Base-by-base conservation (phyloP, 2,329 filamentous ascomycete genomes). In the Ophiostoma novo-ulmi region DNA sequence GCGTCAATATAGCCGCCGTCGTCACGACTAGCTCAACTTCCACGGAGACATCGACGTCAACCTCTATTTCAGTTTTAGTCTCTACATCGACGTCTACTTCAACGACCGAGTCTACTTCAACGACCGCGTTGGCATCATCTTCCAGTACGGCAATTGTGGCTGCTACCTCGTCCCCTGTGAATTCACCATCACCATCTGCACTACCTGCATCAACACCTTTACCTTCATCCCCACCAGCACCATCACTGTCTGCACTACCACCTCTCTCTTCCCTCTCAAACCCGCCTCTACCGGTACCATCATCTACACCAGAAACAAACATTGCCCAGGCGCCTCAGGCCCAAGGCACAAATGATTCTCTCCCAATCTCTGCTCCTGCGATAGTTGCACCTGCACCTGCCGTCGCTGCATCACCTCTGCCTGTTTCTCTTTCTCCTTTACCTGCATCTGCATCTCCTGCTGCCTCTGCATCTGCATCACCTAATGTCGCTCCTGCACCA, bases 91-190 rank as follows among this genome's bases (percentile, higher is more conserved):
- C 71, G 20, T 71, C 72, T 5, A 22, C 52, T 6, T 55, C 68
- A 73, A 65, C 67, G 58, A 61, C 73, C 52, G 72, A 71, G 74
- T 69, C 74, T 70, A 72, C 72, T 71, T 72, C 69, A 52, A 73
- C 73, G 66, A 69, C 74, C 68, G 67, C 72, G 11, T 71, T 73
- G 58, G 67, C 72, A 71, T 73, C 70, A 38, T 67, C 73, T 31
- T 69, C 70, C 63, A 58, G 55, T 68, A 64, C 70, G 35, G 14
- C 58, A 13, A 31, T 61, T 61, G 22, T 58, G 52, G 52, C 61
- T 64, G 35, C 14, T 10, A 7, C 35, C 8, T 14, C 61, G 20
- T 17, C 31, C 31, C 17, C 61, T 36, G 52, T 55, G 52, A 52
- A n/a, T 11, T 10, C 52, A 7, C 1, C 22, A 41, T 35, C 11